Percentiles rank a stretch among this genome's conserved stretches.
These are phyloP conservation scores for Schizosaccharomyces cryophilus DNA, from an alignment of 805 yeast genomes.

Conservation along the genomic window DNA sequence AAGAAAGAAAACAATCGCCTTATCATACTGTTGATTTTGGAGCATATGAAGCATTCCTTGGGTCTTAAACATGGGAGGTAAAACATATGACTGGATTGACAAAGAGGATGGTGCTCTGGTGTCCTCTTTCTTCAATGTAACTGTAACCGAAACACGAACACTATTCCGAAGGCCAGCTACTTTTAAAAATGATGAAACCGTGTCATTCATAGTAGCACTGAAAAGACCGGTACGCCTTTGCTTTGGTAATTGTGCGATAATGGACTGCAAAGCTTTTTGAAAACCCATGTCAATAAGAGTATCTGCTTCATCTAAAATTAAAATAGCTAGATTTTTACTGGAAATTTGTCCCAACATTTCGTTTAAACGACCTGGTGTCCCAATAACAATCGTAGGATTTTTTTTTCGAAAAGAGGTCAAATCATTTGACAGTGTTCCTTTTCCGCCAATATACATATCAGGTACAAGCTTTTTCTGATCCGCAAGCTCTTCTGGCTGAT, in stretches of 20 bases:
- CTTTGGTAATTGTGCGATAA: slow-evolving; percentile 51
- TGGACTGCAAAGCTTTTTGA: slow-evolving; percentile 57
- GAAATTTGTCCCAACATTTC: slow-evolving; percentile 93
- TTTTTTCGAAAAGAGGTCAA: slow-evolving; percentile 27
- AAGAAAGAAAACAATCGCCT: slow-evolving; percentile 77
- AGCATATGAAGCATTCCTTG: slow-evolving; percentile 32
- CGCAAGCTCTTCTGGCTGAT: slow-evolving; percentile 5
- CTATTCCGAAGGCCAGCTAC: slow-evolving; percentile 78
- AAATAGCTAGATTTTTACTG: slow-evolving; percentile 43
- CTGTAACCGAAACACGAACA: slow-evolving; percentile 28
- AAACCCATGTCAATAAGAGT: slow-evolving; percentile 86
- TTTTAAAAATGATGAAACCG: slow-evolving; percentile 52
- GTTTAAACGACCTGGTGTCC: slow-evolving; percentile 73
- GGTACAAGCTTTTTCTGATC: slow-evolving; percentile 7
- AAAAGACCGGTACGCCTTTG: slow-evolving; percentile 63
- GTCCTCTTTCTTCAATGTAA: slow-evolving; percentile 12
- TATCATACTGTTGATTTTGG: slow-evolving; percentile 32
- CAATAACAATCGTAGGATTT: slow-evolving; percentile 55
- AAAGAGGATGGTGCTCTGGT: slow-evolving; percentile 35
- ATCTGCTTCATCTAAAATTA: slow-evolving; percentile 80
- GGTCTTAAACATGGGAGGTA: slow-evolving; percentile 37
- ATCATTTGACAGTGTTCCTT: slow-evolving; percentile 37
- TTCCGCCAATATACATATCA: slow-evolving; percentile 20
- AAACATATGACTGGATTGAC: slow-evolving; percentile 32
- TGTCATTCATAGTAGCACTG: slow-evolving; percentile 70